Base-by-base conservation (phyloP, 805 yeast species). In the Candida arabinofermentans region DNA sequence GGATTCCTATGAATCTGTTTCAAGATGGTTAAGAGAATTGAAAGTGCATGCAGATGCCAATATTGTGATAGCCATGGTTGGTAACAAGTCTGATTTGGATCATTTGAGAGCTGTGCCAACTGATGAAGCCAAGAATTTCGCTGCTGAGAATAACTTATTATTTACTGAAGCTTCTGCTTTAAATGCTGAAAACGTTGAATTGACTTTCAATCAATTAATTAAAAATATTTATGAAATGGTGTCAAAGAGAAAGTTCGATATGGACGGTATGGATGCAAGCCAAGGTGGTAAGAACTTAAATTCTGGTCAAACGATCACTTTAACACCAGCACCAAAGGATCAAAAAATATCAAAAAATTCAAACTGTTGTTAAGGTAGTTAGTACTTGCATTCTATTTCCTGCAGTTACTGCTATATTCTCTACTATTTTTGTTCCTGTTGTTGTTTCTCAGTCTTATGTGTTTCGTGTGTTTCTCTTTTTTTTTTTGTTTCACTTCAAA, bases 111-210 rank as follows among this genome's bases (percentile, higher is more conserved):
- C 96, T 0, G 96, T 93, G 17, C 96, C 98, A 46, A 90, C 97
- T 24, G 98, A 93, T 44, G 99, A 93, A 67, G 99, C 98, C 45
- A 85, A 83, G 66, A 86, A 83, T 59, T 90, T 90, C 69, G 96
- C 96, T 30, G 79, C 86, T 46, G 97, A 93, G 66, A 90, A 93
- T 70, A 86, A 79, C 63, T 74, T 93, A 55, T 71, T 93, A 57
- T 93, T 93, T 63, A 91, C 96, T 35, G 99, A 93, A 71, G 95
- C 98, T 13, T 83, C 95, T 47, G 99, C 98, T 22, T 75, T 93
- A 48, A 87, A 87, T 54, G 83, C 96, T 34, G 95, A 91, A 59
- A 93, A 93, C 64, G 99, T 93, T 44, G 98, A 93, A 62, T 74
- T 81, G 51, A 90, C 97, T 8, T 93, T 93, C 77, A 87, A 89